Conservation (phyloP, 805 yeast genomes). For the Ogataea naganishii region DNA sequence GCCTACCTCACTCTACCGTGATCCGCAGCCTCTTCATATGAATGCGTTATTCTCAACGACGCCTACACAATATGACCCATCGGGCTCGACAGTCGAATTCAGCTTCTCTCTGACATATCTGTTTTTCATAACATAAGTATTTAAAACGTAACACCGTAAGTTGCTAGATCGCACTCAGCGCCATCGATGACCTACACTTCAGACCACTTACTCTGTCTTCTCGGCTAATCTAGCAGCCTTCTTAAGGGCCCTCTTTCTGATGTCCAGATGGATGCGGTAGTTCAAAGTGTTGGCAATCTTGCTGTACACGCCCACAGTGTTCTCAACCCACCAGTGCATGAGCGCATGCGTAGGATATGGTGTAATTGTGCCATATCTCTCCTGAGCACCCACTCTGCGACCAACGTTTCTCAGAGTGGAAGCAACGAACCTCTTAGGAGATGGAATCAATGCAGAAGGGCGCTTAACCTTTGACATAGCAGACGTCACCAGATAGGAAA, state of each 20-base stretch:
- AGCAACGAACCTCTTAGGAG: slow-evolving; percentile 71
- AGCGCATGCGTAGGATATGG: slow-evolving; percentile 94
- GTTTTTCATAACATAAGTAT: too few relatives aligned
- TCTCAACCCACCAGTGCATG: slow-evolving; percentile 75
- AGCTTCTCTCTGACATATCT: too few relatives aligned
- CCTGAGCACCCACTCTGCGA: slow-evolving; percentile 88
- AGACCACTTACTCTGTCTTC: slow-evolving; percentile 14
- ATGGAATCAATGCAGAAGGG: slow-evolving; percentile 69
- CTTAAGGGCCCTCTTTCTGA: slow-evolving; percentile 74
- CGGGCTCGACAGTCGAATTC: too few relatives aligned
- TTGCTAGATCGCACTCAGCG: too few relatives aligned
- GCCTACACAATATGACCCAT: too few relatives aligned
- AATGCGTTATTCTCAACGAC: too few relatives aligned
- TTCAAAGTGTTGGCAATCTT: slow-evolving; percentile 61
- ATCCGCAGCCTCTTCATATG: too few relatives aligned
- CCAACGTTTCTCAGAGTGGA: slow-evolving; percentile 65
- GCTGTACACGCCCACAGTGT: slow-evolving; percentile 76
- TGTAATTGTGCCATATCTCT: slow-evolving; percentile 74
- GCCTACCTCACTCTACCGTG: too few relatives aligned
- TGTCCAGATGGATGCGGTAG: slow-evolving; percentile 66
- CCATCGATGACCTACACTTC: too few relatives aligned
- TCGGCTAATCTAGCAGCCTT: slow-evolving; percentile 46
- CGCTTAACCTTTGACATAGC: slow-evolving; percentile 92
- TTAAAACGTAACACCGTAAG: too few relatives aligned
- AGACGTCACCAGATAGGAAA: slow-evolving; percentile 87